Evolutionary conservation across 306 rosid species (phyloP), one percentile per base, ranked within the genome.

Genomic region (Gastrolobium villosum): DNA sequence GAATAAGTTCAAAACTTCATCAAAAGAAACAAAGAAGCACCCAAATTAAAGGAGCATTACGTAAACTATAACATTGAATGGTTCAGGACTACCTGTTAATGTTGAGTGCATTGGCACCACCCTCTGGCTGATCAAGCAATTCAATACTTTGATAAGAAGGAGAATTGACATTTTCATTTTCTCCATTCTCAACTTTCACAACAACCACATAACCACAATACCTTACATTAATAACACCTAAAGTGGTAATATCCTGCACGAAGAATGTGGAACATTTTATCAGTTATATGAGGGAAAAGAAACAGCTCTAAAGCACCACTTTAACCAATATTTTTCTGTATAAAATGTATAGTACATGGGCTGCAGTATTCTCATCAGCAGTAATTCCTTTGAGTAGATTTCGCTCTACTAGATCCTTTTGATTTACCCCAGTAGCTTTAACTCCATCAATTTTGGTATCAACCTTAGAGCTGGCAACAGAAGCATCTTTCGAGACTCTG

Each of bases 331-430:
- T 44, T 48, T 44, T 61, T 62, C 77, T 68, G 61, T 26, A 41
- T 15, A 64, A 69, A 34, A 35, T 72, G 36, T 45, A 76, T 76
- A 89, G 70, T 87, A 90, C 96, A 49, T 91, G 93, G 65, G 96
- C 93, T 82, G 91, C 91, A 10, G 93, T 89, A 76, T 91, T 91
- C 83, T 91, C 96, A 75, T 91, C 96, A 62, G 96, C 96, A 37
- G 93, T 89, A 80, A 91, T 91, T 71, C 94, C 94, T 84, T 91
- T 91, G 68, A 88, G 72, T 41, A 91, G 86, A 82, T 91, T 91
- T 56, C 93, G 72, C 55, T 83, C 84, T 52, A 84, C 83, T 44
- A 89, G 79, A 70, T 83, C 83, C 67, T 78, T 85, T 75, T 57
- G 61, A 68, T 83, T 88, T 83, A 83, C 74, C 66, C 92, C 92